Evolutionary conservation across 2,329 filamentous ascomycete genomes (phyloP), one percentile per base, ranked within the genome.

Genomic region (Fulvia fulva): DNA sequence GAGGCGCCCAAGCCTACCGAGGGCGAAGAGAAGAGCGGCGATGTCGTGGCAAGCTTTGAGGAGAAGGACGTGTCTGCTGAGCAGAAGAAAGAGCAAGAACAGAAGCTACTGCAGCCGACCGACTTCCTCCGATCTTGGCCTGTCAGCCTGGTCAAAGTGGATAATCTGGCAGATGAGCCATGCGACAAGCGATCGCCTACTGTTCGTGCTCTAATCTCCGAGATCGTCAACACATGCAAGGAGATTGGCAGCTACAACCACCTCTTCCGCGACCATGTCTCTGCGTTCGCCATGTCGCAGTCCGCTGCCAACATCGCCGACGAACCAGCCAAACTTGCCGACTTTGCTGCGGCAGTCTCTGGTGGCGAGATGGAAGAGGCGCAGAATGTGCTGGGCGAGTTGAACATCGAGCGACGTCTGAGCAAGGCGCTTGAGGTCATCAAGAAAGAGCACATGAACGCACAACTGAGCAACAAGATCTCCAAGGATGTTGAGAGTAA

Each of bases 151-250:
- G 94, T 96, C 65, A 95, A 96, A 67, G 92, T 97, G 41, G 91
- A 97, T 62, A 99, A 99, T 68, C 81, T 99, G 55, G 80, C 81
- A 0, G 94, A 99, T 69, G 89, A 96, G 69, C 87, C 91, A 0
- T 90, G 90, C 72, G 94, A 97, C 73, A 88, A 91, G 70, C 95
- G 93, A 76, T 94, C 89, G 69, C 87, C 88, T 19, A 87, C 94
- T 32, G 91, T 97, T 60, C 87, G 91, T 56, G 94, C 94, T 12
- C 86, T 99, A 47, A 94, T 93, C 51, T 96, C 93, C 70, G 95
- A 99, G 77, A 97, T 99, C 61, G 91, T 99, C 72, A 97, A 97
- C 73, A 94, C 96, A 0, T 97, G 97, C 81, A 97, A 97, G 77
- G 92, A 97, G 73, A 91, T 99, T 55, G 93, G 93, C 9, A 88